Evolutionary conservation across 2,329 filamentous ascomycete genomes (phyloP), one percentile per base, ranked within the genome.

Genomic region (Hymenoscyphus occultus): DNA sequence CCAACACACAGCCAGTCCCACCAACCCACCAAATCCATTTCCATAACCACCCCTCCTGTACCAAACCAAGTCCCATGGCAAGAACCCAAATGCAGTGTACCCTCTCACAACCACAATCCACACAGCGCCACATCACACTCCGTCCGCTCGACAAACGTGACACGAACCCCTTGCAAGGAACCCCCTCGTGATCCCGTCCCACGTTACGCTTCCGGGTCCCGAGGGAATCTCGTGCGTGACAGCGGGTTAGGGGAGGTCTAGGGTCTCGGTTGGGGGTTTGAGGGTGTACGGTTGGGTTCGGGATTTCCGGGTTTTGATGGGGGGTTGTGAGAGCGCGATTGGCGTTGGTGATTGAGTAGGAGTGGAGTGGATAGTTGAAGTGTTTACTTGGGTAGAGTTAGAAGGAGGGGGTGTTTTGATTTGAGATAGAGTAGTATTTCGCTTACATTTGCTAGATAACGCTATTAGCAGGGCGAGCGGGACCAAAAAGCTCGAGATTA

Each of bases 211-310:
- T 13, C 48, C 19, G 5, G 5, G 42, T n/a, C 7, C 19, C 19
- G 48, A 54, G 28, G 28, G 4, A 54, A 54, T 54, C 48, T 54
- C 48, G 48, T 54, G 48, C 48, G 19, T 54, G 48, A 54, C 48
- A 54, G 48, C 48, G 48, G 48, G 22, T 54, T 7, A 19, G 45
- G 19, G 19, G 48, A 35, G 35, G 35, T 4, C 35, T 35, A 22
- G 35, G 35, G 35, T 35, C 35, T 35, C 35, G 9, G 32, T 35
- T 35, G 35, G 35, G 35, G 9, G 35, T 6, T 6, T 35, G 35
- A 7, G 35, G 35, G 35, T 6, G 9, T 10, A 35, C 35, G 35
- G 9, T 7, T 35, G 35, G 35, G 35, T 35, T 35, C 3, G 35
- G 35, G 35, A 35, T 35, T 35, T 35, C 35, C 35, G 35, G 35